Percentiles rank a stretch among this genome's conserved stretches.
phyloP scores from a whole-genome alignment of 805 yeast species.

The Henningerozyma blattae region DNA sequence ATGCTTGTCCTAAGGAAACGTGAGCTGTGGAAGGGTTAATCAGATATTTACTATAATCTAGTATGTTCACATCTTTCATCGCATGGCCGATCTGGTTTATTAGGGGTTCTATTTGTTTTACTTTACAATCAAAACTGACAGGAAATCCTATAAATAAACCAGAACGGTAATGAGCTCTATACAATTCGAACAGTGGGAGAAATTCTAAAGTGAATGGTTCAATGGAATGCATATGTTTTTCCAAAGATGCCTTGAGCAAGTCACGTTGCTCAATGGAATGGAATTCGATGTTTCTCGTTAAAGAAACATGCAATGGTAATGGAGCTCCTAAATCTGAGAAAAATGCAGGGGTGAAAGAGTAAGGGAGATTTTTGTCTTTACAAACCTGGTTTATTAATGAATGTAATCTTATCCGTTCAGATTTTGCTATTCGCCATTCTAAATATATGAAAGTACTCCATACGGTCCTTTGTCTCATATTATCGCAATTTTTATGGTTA shows the following conservation, averaged over 20 bases:
- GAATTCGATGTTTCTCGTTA: slow-evolving; percentile 9
- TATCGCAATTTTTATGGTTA: no score
- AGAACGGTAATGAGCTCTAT: no score
- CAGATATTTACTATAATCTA: no score
- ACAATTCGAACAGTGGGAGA: not conserved
- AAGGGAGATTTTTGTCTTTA: not conserved
- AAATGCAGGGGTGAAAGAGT: slow-evolving; percentile 9
- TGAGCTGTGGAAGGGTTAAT: no score
- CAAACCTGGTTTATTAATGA: slow-evolving; percentile 5
- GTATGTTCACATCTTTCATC: not conserved
- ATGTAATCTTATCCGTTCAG: slow-evolving; percentile 3
- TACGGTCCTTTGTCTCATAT: no score
- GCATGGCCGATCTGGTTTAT: not conserved
- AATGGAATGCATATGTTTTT: not conserved
- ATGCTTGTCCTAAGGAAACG: no score
- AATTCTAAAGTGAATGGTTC: not conserved
- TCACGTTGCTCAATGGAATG: slow-evolving; percentile 6
- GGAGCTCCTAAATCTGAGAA: slow-evolving; percentile 18
- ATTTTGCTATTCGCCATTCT: slow-evolving; percentile 11
- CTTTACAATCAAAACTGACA: not conserved
- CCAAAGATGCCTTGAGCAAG: not conserved
- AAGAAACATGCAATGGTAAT: slow-evolving; percentile 18
- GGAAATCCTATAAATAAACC: no score
- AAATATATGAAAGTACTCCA: slow-evolving; percentile 15
- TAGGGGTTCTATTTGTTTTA: not conserved